Evolutionary conservation across 2,329 filamentous ascomycete species (phyloP), one percentile per base, ranked within the genome.

Genomic region (Fusarium brachygibbosum): DNA sequence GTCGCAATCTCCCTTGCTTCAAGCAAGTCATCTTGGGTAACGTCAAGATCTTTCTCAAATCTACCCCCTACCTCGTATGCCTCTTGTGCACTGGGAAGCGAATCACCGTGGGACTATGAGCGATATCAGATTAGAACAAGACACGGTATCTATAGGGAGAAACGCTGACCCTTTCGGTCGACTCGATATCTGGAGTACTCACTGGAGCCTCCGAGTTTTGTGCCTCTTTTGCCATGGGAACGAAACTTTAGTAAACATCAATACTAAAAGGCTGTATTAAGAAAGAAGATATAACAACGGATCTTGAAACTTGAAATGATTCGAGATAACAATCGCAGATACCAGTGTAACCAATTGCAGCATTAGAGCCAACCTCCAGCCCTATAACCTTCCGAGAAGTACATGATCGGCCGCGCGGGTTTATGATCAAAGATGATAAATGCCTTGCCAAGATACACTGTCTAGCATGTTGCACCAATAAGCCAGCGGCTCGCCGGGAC

Each of bases 1-100:
- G 69, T 74, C 2, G 81, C 81, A 35, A 78, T 60, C 38, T 79
- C 79, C 63, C 76, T 82, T 32, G 81, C 82, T 63, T 83, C 80
- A n/a, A 81, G 74, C n/a, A 83, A 69, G 66, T 83, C 82, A 63
- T 81, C 77, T 44, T 82, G 80, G 6, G 82, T 82, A 21, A 80
- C 80, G 45, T 79, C 77, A 42, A 82, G 73, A 8, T 73, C 67
- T 31, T 44, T 58, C 31, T 69, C 35, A 19, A 71, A 46, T 5
- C 19, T 56, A 21, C 32, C 12, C 13, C 60, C 56, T 11, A 58
- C 25, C 12, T 45, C 63, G 17, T 14, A 19, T 11, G 48, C 17
- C 23, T 45, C 52, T 10, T 21, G 29, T 9, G 29, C 42, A 6
- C 9, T 31, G 9, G 40, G 31, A 31, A 31, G 6, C 2, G 32